These are phyloP conservation scores for Backusella liffmaniae DNA, from an alignment of 192 early-diverging fungal species.

Conservation along the genomic window DNA sequence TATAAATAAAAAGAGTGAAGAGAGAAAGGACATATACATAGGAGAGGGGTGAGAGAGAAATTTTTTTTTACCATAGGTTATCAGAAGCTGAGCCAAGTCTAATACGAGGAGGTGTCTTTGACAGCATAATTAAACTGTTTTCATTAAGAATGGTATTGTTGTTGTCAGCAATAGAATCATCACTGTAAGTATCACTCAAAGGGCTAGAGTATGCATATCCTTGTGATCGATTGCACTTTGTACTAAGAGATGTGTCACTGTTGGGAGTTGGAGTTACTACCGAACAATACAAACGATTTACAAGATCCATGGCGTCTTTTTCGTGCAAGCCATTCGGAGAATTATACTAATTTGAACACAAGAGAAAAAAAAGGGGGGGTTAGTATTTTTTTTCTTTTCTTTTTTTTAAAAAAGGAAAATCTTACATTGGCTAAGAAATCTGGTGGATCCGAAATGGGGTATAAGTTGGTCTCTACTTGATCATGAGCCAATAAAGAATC, in stretches of 20 bases:
- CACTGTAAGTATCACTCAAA: conserved; percentile 4
- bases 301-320: not conserved
- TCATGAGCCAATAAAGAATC: not conserved
- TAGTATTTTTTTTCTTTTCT: not conserved
- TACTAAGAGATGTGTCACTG: not conserved
- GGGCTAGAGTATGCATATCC: not conserved
- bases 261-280: not conserved
- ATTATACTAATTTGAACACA: not conserved
- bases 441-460: not conserved
- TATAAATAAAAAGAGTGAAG: not conserved
- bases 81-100: not conserved
- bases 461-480: not conserved
- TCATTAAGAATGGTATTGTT: not conserved
- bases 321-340: not conserved
- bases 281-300: not conserved
- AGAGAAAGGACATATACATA: not conserved
- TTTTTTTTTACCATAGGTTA: not conserved
- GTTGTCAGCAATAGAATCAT: not conserved
- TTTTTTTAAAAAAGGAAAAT: not conserved
- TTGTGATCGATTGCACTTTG: not conserved
- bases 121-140: not conserved
- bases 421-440: not conserved
- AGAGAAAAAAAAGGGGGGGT: not conserved
- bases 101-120: conserved; percentile 1
- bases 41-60: not conserved